Evolutionary conservation across 2,329 filamentous ascomycete genomes (phyloP).

Genomic region (Myriosclerotinia duriaeana): DNA sequence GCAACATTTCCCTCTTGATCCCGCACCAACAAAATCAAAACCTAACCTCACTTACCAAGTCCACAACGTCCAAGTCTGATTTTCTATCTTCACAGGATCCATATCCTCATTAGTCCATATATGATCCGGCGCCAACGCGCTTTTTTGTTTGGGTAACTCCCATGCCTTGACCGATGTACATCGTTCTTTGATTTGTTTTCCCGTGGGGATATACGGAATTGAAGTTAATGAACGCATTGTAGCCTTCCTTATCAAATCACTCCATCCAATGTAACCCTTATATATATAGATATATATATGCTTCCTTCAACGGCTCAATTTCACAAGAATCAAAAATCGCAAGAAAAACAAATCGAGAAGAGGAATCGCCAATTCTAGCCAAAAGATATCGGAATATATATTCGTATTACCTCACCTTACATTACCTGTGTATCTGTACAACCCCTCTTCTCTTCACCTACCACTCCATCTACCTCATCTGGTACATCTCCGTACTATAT

Average conservation of each 20-base stretch:
- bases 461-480: too few relatives aligned
- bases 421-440: too few relatives aligned
- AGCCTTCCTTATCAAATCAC: not conserved
- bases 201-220: constrained; percentile 39
- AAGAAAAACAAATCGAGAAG: too few relatives aligned
- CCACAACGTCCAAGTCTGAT: constrained; percentile 41
- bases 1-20: not conserved
- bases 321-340: too few relatives aligned
- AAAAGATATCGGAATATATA: too few relatives aligned
- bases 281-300: too few relatives aligned
- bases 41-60: constrained; percentile 35
- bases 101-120: constrained; percentile 46
- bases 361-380: too few relatives aligned
- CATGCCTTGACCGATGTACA: constrained; percentile 47
- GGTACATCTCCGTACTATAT: too few relatives aligned
- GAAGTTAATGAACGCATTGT: constrained; percentile 6
- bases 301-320: too few relatives aligned
- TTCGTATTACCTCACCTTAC: too few relatives aligned
- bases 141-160: constrained; percentile 50
- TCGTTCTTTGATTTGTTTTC: constrained; percentile 43
- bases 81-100: constrained; percentile 38
- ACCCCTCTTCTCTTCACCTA: too few relatives aligned
- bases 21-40: not conserved
- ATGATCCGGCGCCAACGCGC: constrained; percentile 48
- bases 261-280: too few relatives aligned